Evolutionary conservation across 768 basidiomycete species (phyloP).

Genomic region (Pleurotus pulmonarius): DNA sequence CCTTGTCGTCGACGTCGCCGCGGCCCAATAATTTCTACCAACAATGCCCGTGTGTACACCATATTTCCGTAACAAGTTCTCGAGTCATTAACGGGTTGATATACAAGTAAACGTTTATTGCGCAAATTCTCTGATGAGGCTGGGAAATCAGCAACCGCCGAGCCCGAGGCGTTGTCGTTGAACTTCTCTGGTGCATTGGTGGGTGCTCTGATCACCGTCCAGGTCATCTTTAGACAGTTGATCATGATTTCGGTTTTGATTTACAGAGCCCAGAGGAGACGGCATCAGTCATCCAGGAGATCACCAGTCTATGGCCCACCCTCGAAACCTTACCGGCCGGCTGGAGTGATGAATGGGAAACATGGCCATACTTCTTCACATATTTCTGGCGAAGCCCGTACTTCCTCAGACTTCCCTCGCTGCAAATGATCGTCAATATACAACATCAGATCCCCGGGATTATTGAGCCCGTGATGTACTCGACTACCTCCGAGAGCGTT

Average conservation of each 20-base stretch:
- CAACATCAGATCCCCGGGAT: conserved; percentile 25
- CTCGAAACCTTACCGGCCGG: conserved; percentile 17
- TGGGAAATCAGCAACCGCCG: background rate
- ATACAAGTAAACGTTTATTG: too few species aligned
- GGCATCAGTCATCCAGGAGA: background rate
- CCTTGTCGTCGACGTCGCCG: too few species aligned
- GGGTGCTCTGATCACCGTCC: background rate
- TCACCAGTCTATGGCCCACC: background rate
- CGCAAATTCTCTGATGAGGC: too few species aligned
- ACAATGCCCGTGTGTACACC: too few species aligned
- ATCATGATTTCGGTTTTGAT: background rate
- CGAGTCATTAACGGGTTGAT: too few species aligned
- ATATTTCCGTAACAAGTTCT: too few species aligned
- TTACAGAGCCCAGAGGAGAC: background rate
- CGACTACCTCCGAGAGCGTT: background rate
- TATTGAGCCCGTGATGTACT: conserved; percentile 28
- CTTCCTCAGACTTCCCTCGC: conserved; percentile 32
- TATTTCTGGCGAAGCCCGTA: conserved; percentile 30
- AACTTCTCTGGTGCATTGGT: background rate
- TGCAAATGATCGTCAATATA: conserved; percentile 31
- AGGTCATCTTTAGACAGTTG: background rate
- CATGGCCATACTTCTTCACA: conserved; percentile 25
- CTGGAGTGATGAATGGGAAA: conserved; percentile 27
- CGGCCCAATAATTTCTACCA: too few species aligned
- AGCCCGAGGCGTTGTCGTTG: background rate